Evolutionary conservation across 2,329 filamentous ascomycete genomes (phyloP).

Genomic region (Penicillium glabrum): DNA sequence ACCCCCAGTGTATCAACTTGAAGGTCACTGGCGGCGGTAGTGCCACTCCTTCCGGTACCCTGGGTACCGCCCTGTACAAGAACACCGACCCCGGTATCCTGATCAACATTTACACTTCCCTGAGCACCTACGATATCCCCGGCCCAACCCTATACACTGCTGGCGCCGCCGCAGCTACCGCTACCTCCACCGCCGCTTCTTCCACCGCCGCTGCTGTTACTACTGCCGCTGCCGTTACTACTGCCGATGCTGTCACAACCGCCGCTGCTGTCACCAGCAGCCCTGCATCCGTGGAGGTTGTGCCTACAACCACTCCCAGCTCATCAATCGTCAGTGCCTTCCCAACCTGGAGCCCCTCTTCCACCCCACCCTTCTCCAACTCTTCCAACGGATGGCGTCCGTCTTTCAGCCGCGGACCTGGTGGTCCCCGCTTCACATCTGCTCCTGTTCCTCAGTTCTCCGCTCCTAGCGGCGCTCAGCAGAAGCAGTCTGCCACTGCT

Average conservation of each 20-base stretch:
- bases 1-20: slow-evolving; percentile 61
- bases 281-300: not conserved
- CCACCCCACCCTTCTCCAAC: slow-evolving; percentile 12
- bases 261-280: slow-evolving; percentile 3
- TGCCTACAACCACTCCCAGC: slow-evolving; percentile 6
- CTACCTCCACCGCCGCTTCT: slow-evolving; percentile 11
- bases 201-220: slow-evolving; percentile 7
- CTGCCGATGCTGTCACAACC: slow-evolving; percentile 8
- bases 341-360: slow-evolving; percentile 15
- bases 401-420: slow-evolving; percentile 8
- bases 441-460: slow-evolving; percentile 4
- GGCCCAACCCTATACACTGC: slow-evolving; percentile 45
- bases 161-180: slow-evolving; percentile 11
- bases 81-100: slow-evolving; percentile 58
- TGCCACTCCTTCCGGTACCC: slow-evolving; percentile 47
- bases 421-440: slow-evolving; percentile 2
- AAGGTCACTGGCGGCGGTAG: slow-evolving; percentile 58
- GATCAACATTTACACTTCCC: slow-evolving; percentile 58
- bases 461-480: slow-evolving; percentile 5
- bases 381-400: slow-evolving; percentile 11
- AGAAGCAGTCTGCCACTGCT: slow-evolving; percentile 10
- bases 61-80: slow-evolving; percentile 58
- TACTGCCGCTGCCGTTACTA: slow-evolving; percentile 7
- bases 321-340: slow-evolving; percentile 15
- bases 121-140: slow-evolving; percentile 52